Conservation (phyloP, 2,329 filamentous ascomycete species). For the Aspergillus calidoustus region DNA sequence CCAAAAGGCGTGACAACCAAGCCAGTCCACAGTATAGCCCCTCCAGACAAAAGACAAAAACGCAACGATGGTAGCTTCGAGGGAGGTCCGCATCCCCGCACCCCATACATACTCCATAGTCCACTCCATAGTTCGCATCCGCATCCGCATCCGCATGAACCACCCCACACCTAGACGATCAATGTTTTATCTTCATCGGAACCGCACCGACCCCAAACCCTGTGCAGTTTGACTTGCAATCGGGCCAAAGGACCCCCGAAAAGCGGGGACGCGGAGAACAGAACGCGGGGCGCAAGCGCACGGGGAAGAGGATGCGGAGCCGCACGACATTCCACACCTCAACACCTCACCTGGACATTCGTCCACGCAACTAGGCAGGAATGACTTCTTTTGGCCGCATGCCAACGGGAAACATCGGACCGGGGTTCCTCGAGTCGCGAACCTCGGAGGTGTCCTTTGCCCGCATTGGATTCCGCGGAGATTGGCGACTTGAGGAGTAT, state of each 20-base stretch:
- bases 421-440: not conserved
- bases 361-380: too few species aligned
- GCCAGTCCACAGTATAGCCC: too few species aligned
- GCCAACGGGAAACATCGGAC: not conserved
- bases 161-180: not conserved
- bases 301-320: not conserved
- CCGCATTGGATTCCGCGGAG: not conserved
- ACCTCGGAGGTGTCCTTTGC: not conserved
- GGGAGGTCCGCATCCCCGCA: too few species aligned
- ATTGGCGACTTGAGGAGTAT: too few species aligned
- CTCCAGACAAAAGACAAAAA: too few species aligned
- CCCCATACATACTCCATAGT: too few species aligned
- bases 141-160: not conserved
- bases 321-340: not conserved
- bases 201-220: not conserved
- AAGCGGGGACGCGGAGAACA: not conserved
- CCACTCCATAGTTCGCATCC: not conserved
- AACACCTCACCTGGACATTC: too few species aligned
- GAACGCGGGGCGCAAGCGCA: not conserved
- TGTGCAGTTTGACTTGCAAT: not conserved
- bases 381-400: too few species aligned
- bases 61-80: too few species aligned
- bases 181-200: not conserved
- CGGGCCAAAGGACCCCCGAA: not conserved
- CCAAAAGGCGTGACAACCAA: too few species aligned